Evolutionary conservation across 2,329 filamentous ascomycete species (phyloP).

Genomic region (Ophiostoma angusticollis): DNA sequence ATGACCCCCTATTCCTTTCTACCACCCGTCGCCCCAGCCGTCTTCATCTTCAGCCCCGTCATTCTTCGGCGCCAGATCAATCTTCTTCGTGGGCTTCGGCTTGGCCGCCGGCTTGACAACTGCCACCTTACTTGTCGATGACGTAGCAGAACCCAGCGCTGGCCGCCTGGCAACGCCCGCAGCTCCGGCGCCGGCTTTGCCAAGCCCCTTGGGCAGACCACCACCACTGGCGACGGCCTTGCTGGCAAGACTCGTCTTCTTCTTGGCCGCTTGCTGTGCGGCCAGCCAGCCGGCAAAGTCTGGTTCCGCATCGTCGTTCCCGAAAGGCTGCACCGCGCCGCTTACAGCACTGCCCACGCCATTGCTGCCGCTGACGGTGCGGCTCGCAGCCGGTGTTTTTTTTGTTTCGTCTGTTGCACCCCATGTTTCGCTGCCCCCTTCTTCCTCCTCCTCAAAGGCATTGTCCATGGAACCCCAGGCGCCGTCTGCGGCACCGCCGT

Average conservation of each 20-base stretch:
- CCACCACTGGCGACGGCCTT: conserved; percentile 83
- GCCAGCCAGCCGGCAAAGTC: conserved; percentile 95
- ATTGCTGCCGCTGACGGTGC: conserved; percentile 11
- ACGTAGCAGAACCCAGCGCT: background rate
- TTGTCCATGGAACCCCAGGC: conserved; percentile 66
- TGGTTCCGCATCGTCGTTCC: conserved; percentile 72
- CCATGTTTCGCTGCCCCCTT: conserved; percentile 20
- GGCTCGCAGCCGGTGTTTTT: conserved; percentile 35
- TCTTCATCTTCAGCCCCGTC: conserved; percentile 44
- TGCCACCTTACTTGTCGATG: conserved; percentile 19
- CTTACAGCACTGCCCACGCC: no score
- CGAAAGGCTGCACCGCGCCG: conserved; percentile 38
- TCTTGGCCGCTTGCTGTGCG: conserved; percentile 61
- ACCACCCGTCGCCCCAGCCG: conserved; percentile 57
- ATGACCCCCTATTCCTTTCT: background rate
- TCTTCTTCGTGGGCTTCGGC: conserved; percentile 48
- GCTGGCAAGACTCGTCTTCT: conserved; percentile 33
- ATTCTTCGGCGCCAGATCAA: conserved; percentile 54
- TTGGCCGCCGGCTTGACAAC: conserved; percentile 30
- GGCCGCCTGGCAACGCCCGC: background rate
- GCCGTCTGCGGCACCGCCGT: conserved; percentile 51
- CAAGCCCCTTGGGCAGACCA: conserved; percentile 54
- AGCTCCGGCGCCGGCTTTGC: conserved; percentile 11
- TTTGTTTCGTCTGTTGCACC: conserved; percentile 1
- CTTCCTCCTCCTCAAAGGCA: conserved; percentile 26